Evolutionary conservation across 306 rosid genomes (phyloP), one percentile per base, ranked within the genome.

Genomic region (Gastrolobium villosum): DNA sequence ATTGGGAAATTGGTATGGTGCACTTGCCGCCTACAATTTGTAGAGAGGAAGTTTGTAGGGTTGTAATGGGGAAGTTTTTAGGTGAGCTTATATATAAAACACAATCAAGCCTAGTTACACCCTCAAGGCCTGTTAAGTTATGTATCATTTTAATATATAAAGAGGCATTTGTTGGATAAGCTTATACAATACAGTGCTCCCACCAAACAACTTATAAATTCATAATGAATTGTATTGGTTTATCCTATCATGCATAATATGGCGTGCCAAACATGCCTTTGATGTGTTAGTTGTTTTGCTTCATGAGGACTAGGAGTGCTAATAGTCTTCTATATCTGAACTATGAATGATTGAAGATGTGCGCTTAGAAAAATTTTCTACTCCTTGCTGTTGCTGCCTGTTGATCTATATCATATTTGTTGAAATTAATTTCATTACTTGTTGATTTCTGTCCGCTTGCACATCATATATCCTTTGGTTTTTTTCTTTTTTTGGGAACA

Each of bases 1-100:
- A 8, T 14, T 88, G 10, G 83, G 94, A 2, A 88, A 84, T 55
- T 79, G 84, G 5, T 91, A 89, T 62, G 57, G 89, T 14, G 95
- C 90, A 2, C 82, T 95, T 7, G 82, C 83, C 0, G 99, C 98
- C 3, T 91, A 91, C 20, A 98, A 95, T 83, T 72, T 92, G 26
- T 20, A 20, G 26, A 0, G 26, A 20, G 26, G 26, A 20, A 20
- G 26, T 20, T 20, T 20, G 0, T 20, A 20, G 26, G 26, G 26
- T 20, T 20, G 26, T 20, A 20, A 20, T 20, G 26, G 26, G 26
- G 26, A 20, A 20, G 26, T 20, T 0, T 20, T 20, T 20, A 20
- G 26, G 26, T 20, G 26, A 20, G 26, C 26, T 20, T 20, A 20
- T 20, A 20, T 20, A 20, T 20, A 20, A 20, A 20, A 20, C 26